phyloP scores from a whole-genome alignment of 2,329 filamentous ascomycete species.

The Aspergillus thermomutatus region DNA sequence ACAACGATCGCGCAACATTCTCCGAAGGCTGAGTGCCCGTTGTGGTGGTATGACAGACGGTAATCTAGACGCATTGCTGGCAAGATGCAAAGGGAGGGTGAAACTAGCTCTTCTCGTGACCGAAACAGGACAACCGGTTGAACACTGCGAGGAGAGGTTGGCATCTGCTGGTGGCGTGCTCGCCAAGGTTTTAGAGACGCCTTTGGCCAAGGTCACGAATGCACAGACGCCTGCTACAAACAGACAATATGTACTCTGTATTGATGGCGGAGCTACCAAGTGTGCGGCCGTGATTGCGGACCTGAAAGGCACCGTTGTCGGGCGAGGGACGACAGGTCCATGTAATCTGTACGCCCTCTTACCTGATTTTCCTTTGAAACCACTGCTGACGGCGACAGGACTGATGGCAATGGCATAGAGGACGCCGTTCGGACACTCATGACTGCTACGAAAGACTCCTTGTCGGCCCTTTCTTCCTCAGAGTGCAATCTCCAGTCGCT shows the following conservation, averaged over 20 bases:
- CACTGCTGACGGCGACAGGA: constrained; percentile 6
- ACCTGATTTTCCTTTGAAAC: not conserved
- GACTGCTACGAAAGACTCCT: constrained; percentile 14
- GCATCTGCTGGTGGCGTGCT: constrained; percentile 24
- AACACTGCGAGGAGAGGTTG: constrained; percentile 20
- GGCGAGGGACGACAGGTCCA: constrained; percentile 32
- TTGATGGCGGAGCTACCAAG: constrained; percentile 44
- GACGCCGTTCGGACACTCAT: constrained; percentile 27
- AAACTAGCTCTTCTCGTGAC: constrained; percentile 33
- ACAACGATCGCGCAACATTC: constrained; percentile 33
- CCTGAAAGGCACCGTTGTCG: constrained; percentile 16
- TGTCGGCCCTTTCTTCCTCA: constrained; percentile 6
- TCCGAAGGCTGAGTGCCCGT: constrained; percentile 23
- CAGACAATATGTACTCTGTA: constrained; percentile 30
- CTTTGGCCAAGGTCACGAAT: not conserved
- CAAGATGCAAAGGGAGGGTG: constrained; percentile 28
- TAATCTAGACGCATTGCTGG: constrained; percentile 27
- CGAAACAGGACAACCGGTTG: constrained; percentile 20
- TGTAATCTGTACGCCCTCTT: constrained; percentile 38
- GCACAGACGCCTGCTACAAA: not conserved
- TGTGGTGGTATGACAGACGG: constrained; percentile 19
- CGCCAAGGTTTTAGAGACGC: constrained; percentile 16
- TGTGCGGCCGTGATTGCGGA: constrained; percentile 39
- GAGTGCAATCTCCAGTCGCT: constrained; percentile 1
- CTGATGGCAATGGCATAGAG: constrained; percentile 16